These are phyloP conservation scores for Vigna nakashimae DNA, from an alignment of 306 rosid genomes.

Conservation along the genomic window DNA sequence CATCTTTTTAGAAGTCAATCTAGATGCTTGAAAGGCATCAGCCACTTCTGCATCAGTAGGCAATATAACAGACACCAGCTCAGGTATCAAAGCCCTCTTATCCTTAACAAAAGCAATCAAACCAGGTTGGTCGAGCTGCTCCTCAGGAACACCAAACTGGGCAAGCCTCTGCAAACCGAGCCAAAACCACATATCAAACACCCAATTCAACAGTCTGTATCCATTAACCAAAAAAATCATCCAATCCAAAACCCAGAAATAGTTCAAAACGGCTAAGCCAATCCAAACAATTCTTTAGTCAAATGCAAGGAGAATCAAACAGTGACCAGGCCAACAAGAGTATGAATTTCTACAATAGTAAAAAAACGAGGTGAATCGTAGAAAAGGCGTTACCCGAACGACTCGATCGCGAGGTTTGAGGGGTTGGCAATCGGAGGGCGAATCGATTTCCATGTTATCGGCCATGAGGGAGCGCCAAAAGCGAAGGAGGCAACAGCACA, in stretches of 20 bases:
- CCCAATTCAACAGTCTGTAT: neutral
- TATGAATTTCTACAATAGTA: slow-evolving; percentile 10
- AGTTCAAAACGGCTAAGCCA: slow-evolving; percentile 5
- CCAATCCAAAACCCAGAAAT: neutral
- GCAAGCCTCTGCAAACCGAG: slow-evolving; percentile 73
- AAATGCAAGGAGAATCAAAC: slow-evolving; percentile 20
- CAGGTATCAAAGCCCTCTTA: slow-evolving; percentile 51
- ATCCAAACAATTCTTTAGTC: neutral
- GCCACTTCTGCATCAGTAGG: slow-evolving; percentile 72
- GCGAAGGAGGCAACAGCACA: slow-evolving; percentile 62
- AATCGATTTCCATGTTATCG: slow-evolving; percentile 75
- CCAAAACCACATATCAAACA: slow-evolving; percentile 42
- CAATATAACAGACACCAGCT: slow-evolving; percentile 70
- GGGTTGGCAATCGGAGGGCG: slow-evolving; percentile 51
- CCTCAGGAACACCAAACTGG: slow-evolving; percentile 69
- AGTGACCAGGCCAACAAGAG: slow-evolving; percentile 23
- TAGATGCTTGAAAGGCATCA: slow-evolving; percentile 53
- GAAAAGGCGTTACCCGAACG: slow-evolving; percentile 56
- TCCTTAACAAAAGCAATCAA: slow-evolving; percentile 70
- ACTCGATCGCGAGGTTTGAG: slow-evolving; percentile 77
- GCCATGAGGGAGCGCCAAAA: slow-evolving; percentile 60
- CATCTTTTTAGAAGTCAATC: slow-evolving; percentile 47
- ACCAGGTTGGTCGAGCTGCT: slow-evolving; percentile 62
- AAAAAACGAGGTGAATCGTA: neutral
- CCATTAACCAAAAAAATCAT: neutral